These are phyloP conservation scores for Colletotrichum gloeosporioides DNA, from an alignment of 2,329 filamentous ascomycete species.

Conservation along the genomic window DNA sequence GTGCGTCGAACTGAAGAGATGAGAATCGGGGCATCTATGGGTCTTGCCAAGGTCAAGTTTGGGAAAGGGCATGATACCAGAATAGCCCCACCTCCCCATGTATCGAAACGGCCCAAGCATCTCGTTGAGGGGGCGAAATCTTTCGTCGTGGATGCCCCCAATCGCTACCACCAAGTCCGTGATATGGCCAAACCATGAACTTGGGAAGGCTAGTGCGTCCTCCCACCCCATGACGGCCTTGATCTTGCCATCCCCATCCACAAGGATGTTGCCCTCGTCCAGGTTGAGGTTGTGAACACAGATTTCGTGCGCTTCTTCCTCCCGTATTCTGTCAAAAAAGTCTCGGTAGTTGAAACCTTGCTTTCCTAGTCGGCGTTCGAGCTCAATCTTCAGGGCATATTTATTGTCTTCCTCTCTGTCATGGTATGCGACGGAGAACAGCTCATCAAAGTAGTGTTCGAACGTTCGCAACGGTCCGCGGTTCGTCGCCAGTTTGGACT, in stretches of 20 bases:
- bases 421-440: background rate
- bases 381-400: background rate
- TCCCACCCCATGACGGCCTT: constrained; percentile 20
- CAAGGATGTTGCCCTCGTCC: constrained; percentile 5
- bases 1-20: background rate
- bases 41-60: background rate
- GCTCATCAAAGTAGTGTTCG: background rate
- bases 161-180: background rate
- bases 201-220: constrained; percentile 4
- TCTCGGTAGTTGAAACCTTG: background rate
- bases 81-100: background rate
- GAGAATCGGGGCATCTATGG: background rate
- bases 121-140: background rate
- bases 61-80: background rate
- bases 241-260: background rate
- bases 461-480: background rate
- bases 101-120: background rate
- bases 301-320: background rate
- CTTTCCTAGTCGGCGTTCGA: background rate
- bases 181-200: background rate
- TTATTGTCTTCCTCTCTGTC: background rate
- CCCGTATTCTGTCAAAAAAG: background rate
- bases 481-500: background rate
- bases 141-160: background rate
- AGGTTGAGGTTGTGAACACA: constrained; percentile 10